Percentiles rank a stretch among this genome's conserved stretches.
phyloP scores from a whole-genome alignment of 2,329 filamentous ascomycete species.

The Colletotrichum sp. region DNA sequence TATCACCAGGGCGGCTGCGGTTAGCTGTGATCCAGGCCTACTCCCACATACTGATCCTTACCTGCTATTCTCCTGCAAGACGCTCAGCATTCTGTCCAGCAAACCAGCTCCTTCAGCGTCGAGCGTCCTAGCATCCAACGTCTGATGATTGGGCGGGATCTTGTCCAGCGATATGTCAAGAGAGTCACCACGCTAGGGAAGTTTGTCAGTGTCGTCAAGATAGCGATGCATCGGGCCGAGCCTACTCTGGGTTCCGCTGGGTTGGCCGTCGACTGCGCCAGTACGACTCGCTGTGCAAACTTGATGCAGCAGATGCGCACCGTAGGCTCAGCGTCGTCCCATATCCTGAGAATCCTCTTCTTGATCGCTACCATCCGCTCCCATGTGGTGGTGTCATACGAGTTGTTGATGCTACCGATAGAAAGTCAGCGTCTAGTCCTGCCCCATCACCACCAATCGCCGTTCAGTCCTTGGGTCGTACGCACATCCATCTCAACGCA shows the following conservation, averaged over 20 bases:
- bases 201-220: constrained; percentile 25
- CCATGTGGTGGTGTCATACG: constrained; percentile 83
- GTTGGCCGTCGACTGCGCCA: constrained; percentile 86
- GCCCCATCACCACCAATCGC: neutral
- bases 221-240: constrained; percentile 24
- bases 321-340: constrained; percentile 79
- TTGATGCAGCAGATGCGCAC: constrained; percentile 96
- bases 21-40: constrained; percentile 4
- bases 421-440: constrained; percentile 28
- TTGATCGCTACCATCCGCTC: constrained; percentile 89
- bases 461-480: constrained; percentile 34
- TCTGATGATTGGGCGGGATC: constrained; percentile 80
- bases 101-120: constrained; percentile 94
- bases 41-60: constrained; percentile 46
- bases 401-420: constrained; percentile 77
- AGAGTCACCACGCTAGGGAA: constrained; percentile 47
- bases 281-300: constrained; percentile 91
- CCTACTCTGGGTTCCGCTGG: constrained; percentile 83
- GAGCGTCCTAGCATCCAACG: constrained; percentile 79
- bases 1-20: constrained; percentile 37
- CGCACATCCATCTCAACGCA: constrained; percentile 93
- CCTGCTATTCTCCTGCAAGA: constrained; percentile 87
- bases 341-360: constrained; percentile 83
- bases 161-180: constrained; percentile 85
- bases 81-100: constrained; percentile 83